A percentile compares a stretch with the other conserved stretches of the same genome.
phyloP scores from a whole-genome alignment of 1,139 yeast species.

The Scheffersomyces stambukii region DNA sequence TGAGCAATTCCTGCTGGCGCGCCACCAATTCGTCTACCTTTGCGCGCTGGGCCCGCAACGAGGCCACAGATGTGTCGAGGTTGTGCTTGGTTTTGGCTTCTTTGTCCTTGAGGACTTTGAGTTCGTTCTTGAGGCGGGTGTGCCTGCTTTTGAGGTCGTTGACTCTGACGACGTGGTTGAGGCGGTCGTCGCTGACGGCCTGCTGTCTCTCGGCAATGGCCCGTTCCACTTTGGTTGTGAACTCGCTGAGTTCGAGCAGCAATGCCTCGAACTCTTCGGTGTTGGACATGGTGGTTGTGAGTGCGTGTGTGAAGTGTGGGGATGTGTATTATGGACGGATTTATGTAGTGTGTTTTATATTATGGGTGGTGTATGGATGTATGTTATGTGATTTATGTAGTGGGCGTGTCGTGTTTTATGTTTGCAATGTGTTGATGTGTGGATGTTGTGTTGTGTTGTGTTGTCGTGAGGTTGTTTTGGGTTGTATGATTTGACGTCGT shows the following conservation, averaged over 20 bases:
- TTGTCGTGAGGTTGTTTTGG: too few relatives aligned
- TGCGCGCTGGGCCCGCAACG: slow-evolving; percentile 19
- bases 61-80: slow-evolving; percentile 2
- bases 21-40: slow-evolving; percentile 24
- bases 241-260: slow-evolving; percentile 6
- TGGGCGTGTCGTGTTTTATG: too few relatives aligned
- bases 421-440: too few relatives aligned
- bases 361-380: too few relatives aligned
- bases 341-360: too few relatives aligned
- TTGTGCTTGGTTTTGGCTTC: slow-evolving; percentile 1
- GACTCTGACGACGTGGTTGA: slow-evolving; percentile 3
- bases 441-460: too few relatives aligned
- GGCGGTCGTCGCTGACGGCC: slow-evolving; percentile 3
- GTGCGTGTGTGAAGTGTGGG: too few relatives aligned
- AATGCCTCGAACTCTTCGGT: slow-evolving; percentile 6
- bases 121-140: slow-evolving; percentile 1
- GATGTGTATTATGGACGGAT: too few relatives aligned
- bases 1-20: slow-evolving; percentile 19
- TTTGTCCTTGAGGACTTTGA: slow-evolving; percentile 1
- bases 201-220: slow-evolving; percentile 6
- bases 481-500: too few relatives aligned
- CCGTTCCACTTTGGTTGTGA: slow-evolving; percentile 5
- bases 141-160: slow-evolving; percentile 3
- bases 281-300: too few relatives aligned
- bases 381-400: too few relatives aligned